Evolutionary conservation across 768 basidiomycete species (phyloP).

Genomic region (Naganishia vishniacii): DNA sequence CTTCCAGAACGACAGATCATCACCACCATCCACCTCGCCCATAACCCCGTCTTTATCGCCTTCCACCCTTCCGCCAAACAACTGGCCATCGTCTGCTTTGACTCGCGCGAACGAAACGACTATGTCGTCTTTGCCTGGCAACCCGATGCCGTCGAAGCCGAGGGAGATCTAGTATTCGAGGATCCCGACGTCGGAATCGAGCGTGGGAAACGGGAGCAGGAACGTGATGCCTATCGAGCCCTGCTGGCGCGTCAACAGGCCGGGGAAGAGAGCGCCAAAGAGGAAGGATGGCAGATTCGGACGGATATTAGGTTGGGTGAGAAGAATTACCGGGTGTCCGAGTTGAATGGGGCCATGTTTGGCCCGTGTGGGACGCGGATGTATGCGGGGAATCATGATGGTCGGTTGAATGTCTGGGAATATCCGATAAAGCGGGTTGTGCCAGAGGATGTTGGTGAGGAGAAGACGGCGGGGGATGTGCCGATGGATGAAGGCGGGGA

Average conservation of each 20-base stretch:
- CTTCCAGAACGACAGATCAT: constrained; percentile 16
- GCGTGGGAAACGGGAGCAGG: constrained; percentile 8
- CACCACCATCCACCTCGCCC: constrained; percentile 25
- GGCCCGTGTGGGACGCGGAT: constrained; percentile 24
- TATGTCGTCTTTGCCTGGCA: constrained; percentile 24
- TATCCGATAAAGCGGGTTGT: constrained; percentile 18
- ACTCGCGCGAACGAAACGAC: constrained; percentile 19
- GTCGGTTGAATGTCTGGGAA: constrained; percentile 22
- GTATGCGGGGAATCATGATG: constrained; percentile 27
- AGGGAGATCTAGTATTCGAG: not conserved
- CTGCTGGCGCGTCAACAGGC: constrained; percentile 12
- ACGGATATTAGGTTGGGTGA: constrained; percentile 16
- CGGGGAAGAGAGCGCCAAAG: constrained; percentile 7
- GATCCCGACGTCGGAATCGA: constrained; percentile 8
- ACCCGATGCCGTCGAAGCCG: not conserved
- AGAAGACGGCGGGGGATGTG: not conserved
- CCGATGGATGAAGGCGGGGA: not conserved
- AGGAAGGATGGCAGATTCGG: constrained; percentile 24
- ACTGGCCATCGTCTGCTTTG: constrained; percentile 25
- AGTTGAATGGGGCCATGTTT: constrained; percentile 25
- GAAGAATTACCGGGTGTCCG: constrained; percentile 24
- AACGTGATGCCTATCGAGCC: constrained; percentile 2
- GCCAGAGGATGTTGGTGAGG: not conserved
- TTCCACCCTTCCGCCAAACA: constrained; percentile 26
- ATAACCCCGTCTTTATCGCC: constrained; percentile 18